phyloP scores from a whole-genome alignment of 2,329 filamentous ascomycete species.

The Fusarium nematophilum region DNA sequence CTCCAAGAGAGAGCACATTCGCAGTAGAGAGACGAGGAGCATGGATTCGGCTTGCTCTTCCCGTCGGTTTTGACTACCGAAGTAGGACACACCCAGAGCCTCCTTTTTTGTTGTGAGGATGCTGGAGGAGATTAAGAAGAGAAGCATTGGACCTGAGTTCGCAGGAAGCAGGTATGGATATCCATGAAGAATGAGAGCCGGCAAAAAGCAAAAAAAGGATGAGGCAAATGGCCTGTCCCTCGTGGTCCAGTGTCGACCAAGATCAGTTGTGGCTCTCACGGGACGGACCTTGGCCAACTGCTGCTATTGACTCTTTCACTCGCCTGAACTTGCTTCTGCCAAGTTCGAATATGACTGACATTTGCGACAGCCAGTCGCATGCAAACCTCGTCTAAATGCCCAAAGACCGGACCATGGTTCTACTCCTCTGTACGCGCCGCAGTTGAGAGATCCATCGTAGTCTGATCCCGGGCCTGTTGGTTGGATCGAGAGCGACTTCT shows the following conservation, averaged over 20 bases:
- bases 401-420: background rate
- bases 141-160: conserved; percentile 16
- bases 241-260: conserved; percentile 1
- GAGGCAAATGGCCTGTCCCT: conserved; percentile 17
- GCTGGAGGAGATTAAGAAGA: background rate
- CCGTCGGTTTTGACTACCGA: conserved; percentile 15
- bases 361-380: background rate
- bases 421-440: conserved; percentile 9
- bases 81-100: conserved; percentile 7
- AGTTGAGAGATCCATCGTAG: conserved; percentile 15
- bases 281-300: background rate
- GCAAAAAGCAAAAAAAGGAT: conserved; percentile 7
- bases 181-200: background rate
- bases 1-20: conserved; percentile 4
- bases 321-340: conserved; percentile 26
- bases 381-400: conserved; percentile 6
- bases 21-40: conserved; percentile 16
- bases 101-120: conserved; percentile 4
- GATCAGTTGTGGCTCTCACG: conserved; percentile 32
- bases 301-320: conserved; percentile 1
- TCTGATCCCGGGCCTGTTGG: conserved; percentile 12
- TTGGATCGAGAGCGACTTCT: background rate
- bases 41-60: conserved; percentile 22
- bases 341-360: conserved; percentile 6
- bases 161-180: background rate